Base-by-base conservation (phyloP, 805 yeast genomes). In the Kluyveromyces aestuarii region DNA sequence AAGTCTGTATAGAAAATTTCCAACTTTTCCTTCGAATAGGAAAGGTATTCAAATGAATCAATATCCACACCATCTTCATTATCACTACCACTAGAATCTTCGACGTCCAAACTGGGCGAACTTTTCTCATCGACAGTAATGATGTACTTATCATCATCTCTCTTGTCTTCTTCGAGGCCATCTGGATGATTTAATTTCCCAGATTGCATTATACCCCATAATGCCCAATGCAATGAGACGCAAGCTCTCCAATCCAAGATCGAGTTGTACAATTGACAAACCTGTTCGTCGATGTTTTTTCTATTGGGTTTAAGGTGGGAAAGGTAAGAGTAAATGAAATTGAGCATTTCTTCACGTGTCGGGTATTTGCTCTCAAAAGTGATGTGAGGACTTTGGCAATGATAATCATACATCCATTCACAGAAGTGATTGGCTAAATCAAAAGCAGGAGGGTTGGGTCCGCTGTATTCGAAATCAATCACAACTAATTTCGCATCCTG, bases 331-430 rank as follows among this genome's bases (percentile, higher is more conserved):
- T 79, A 79, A 47, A 91, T 66, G 55, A 89, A 75, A 58, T 84
- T 82, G 54, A 82, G 62, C 59, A 84, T 82, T 62, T 89, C 84
- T 41, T 80, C 79, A 51, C 72, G 70, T 13, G 72, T 70, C 9
- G 99, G 99, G 66, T 76, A 93, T 37, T 70, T 67, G 11, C 74
- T 68, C 1, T 79, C 72, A 46, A 61, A 60, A 37, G 73, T 64
- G 14, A 72, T 67, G 17, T 72, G 70, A 1, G 81, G 77, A 55
- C 80, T 78, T 2, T 54, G 30, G 42, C 62, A 58, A 60, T 84
- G 87, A 63, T 91, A 93, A 69, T 93, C 88, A 44, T 87, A 77
- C 97, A 90, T 93, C 99, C 99, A 91, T 70, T 91, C 99, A 54
- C 86, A 77, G 56, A 93, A 86, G 69, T 93, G 99, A 64, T 93